phyloP scores from a whole-genome alignment of 306 rosid genomes.

The Mimosa bimucronata region DNA sequence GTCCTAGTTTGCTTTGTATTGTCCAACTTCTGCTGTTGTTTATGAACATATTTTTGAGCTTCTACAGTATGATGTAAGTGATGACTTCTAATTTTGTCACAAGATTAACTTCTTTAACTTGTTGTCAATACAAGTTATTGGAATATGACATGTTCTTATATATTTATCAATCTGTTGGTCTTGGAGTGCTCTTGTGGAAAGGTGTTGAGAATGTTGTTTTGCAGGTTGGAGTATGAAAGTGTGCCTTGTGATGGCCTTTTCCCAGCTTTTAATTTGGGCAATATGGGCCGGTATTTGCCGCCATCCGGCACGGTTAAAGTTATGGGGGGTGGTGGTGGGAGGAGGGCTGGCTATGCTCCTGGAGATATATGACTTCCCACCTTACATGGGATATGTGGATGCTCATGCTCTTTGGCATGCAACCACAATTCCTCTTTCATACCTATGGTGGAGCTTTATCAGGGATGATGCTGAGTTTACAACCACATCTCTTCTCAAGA shows the following conservation, averaged over 20 bases:
- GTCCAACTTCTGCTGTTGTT: neutral
- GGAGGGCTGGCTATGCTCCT: constrained; percentile 66
- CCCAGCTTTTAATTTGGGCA: constrained; percentile 88
- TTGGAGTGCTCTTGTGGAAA: neutral
- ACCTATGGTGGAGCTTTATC: constrained; percentile 90
- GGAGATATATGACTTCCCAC: constrained; percentile 85
- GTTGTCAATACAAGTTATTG: neutral
- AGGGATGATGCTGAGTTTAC: constrained; percentile 90
- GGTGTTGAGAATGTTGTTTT: constrained; percentile 34
- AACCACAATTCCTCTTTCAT: constrained; percentile 73
- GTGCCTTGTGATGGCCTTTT: constrained; percentile 59
- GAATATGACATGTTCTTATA: neutral
- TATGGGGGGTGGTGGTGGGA: constrained; percentile 70
- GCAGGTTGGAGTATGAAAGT: constrained; percentile 86
- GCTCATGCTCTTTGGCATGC: constrained; percentile 86
- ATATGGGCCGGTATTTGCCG: constrained; percentile 59
- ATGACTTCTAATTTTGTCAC: neutral
- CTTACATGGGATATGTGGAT: constrained; percentile 83
- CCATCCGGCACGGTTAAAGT: constrained; percentile 74
- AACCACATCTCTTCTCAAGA: constrained; percentile 67
- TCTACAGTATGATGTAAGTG: neutral
- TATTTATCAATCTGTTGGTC: neutral
- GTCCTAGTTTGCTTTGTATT: neutral
- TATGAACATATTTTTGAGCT: neutral
- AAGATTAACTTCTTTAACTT: neutral